Evolutionary conservation across 1,139 yeast genomes (phyloP).

Genomic region (Taiozyma sp.): DNA sequence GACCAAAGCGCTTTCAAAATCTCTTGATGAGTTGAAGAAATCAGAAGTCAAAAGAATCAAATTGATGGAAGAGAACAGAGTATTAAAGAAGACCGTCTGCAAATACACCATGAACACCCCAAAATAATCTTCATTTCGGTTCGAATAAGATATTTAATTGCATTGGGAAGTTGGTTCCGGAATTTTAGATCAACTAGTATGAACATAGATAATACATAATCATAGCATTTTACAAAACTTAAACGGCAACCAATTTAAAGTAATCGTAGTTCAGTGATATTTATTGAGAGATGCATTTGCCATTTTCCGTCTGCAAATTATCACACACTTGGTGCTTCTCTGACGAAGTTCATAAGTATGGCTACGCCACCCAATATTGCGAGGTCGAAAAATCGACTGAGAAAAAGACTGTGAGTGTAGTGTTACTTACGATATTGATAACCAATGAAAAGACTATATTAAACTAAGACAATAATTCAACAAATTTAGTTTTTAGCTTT

Average conservation of each 20-base stretch:
- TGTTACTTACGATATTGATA: background rate
- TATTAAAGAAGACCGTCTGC: conserved; percentile 15
- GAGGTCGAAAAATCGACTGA: too few relatives aligned
- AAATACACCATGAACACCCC: conserved; percentile 9
- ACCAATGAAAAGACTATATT: background rate
- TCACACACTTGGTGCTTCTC: too few relatives aligned
- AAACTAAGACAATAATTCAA: conserved; percentile 1
- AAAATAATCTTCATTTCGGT: background rate
- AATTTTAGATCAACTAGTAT: background rate
- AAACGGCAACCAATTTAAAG: background rate
- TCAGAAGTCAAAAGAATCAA: conserved; percentile 28
- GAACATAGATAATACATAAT: background rate
- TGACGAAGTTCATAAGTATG: too few relatives aligned
- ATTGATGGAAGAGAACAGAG: conserved; percentile 19
- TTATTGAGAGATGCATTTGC: too few relatives aligned
- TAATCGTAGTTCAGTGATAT: background rate
- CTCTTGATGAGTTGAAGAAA: conserved; percentile 27
- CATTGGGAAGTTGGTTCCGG: background rate
- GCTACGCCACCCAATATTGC: too few relatives aligned
- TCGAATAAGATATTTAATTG: background rate
- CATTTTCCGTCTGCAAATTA: too few relatives aligned
- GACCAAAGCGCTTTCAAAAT: conserved; percentile 27
- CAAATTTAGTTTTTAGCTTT: conserved; percentile 33
- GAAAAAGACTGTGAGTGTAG: too few relatives aligned
- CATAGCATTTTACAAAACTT: background rate